Evolutionary conservation across 805 yeast species (phyloP), one percentile per base, ranked within the genome.

Genomic region (Wickerhamiella qilinensis): DNA sequence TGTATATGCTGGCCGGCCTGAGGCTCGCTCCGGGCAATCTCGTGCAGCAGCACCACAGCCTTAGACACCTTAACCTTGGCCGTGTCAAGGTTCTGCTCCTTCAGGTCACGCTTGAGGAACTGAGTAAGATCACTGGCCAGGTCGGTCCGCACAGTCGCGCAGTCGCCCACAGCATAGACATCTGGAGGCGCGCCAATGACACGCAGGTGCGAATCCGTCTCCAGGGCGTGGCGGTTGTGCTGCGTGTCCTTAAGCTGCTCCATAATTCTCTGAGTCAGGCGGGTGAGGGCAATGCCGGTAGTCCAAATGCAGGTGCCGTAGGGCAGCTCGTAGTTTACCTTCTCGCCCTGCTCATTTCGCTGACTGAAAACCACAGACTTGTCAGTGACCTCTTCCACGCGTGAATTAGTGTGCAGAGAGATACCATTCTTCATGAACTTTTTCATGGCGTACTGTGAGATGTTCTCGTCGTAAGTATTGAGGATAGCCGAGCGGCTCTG

Each of bases 281-380:
- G 78, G 43, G 73, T 68, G 47, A 72, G 76, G 5, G 79, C 72
- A 30, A 77, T 80, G 43, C 85, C 85, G 1, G 85, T 77, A 1
- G 83, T 75, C 85, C 85, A 77, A 34, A 77, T 53, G 52, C 83
- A 75, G 28, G 77, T 54, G 11, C 85, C 85, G 43, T 67, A 76
- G 35, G 82, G 77, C 37, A 77, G 55, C 42, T 68, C 67, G 52
- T 67, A 71, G 14, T 36, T 34, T 30, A 36, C 46, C 30, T 44
- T 45, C 24, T 56, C 58, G 16, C 70, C 71, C 16, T 67, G 64
- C 19, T 57, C 62, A 38, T 63, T 57, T 41, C 59, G 63, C 50
- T 73, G 77, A 33, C 68, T 65, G 55, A 75, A 77, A 12, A 75
- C 49, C 4, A 77, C 82, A 35, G 64, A 63, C 48, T 73, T 73